phyloP scores from a whole-genome alignment of 139 green algal species.

The Auxenochlorella pyrenoidosa region DNA sequence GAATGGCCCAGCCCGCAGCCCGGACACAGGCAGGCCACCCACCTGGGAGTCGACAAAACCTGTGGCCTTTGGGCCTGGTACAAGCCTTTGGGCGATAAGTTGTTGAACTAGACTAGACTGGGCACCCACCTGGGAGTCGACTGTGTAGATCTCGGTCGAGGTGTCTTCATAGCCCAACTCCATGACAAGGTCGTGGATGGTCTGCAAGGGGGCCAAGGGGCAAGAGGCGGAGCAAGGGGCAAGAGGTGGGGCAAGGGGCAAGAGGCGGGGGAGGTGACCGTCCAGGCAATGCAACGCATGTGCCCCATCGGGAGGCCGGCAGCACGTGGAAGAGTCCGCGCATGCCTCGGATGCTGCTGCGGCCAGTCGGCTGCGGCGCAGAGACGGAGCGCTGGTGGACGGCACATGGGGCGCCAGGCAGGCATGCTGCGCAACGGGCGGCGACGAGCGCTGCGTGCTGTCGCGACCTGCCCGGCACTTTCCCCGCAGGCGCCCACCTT shows the following conservation, averaged over 20 bases:
- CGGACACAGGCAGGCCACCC: background rate
- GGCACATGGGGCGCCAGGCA: no score
- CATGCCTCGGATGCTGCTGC: no score
- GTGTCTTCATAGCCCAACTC: conserved; percentile 63
- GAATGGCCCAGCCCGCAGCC: no score
- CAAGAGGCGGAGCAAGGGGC: background rate
- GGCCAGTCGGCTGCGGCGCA: no score
- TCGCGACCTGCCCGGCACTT: background rate
- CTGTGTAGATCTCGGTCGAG: conserved; percentile 68
- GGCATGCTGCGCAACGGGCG: no score
- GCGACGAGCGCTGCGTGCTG: no score
- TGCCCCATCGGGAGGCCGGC: background rate
- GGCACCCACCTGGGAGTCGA: conserved; percentile 79
- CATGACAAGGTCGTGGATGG: conserved; percentile 86
- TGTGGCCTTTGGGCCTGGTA: no score
- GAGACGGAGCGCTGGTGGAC: no score
- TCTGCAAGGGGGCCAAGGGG: conserved; percentile 43
- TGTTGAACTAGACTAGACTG: no score
- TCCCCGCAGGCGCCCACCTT: background rate
- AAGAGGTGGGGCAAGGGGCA: background rate
- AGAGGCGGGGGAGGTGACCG: background rate
- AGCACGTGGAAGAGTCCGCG: no score
- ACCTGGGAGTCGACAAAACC: background rate
- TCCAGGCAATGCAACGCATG: background rate
- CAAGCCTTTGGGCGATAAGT: no score